Base-by-base conservation (phyloP, 2,329 filamentous ascomycete species). In the Epichloe sp. region DNA sequence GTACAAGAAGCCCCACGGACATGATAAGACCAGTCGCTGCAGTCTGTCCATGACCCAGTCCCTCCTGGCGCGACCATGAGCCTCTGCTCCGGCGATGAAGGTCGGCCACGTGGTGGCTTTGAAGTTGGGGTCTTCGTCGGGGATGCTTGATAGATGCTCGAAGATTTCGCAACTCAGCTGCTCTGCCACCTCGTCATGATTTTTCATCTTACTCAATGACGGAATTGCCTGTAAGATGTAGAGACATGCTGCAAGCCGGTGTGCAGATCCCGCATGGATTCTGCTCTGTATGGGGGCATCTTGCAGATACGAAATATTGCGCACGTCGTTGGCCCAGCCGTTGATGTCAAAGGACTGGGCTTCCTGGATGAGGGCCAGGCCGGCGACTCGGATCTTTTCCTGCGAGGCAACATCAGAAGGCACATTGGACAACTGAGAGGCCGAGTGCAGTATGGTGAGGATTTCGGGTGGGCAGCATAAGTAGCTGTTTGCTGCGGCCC, bases 21-120 rank as follows among this genome's bases (percentile, higher is more conserved):
- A 71, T 12, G 66, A 62, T 19, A 66, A 58, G 31, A 71, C 67
- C 17, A 71, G 62, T 19, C 63, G 62, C 38, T 65, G 64, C 23
- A 76, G 60, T 19, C 73, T 69, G 23, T 73, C 62, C 59, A 73
- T 68, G 44, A 75, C 71, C 75, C 74, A 79, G 3, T 65, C 64
- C 36, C 74, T 68, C 53, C 68, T 67, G 23, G 59, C 61, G 0
- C 60, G 61, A 5, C 72, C 67, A 43, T 66, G 68, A 0, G 72
- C 71, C 50, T 77, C 75, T 0, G 76, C 76, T 1, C 76, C 77
- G 5, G 73, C 74, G 5, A 80, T 68, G 50, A 81, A 80, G 0
- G 76, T 71, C 0, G 77, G 75, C 76, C 76, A 80, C 1, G 73
- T 71, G 4, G 75, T 77, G 0, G 74, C 76, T 56, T 80, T 80